Evolutionary conservation across 2,329 filamentous ascomycete genomes (phyloP).

Genomic region (Trichophyton rubrum): DNA sequence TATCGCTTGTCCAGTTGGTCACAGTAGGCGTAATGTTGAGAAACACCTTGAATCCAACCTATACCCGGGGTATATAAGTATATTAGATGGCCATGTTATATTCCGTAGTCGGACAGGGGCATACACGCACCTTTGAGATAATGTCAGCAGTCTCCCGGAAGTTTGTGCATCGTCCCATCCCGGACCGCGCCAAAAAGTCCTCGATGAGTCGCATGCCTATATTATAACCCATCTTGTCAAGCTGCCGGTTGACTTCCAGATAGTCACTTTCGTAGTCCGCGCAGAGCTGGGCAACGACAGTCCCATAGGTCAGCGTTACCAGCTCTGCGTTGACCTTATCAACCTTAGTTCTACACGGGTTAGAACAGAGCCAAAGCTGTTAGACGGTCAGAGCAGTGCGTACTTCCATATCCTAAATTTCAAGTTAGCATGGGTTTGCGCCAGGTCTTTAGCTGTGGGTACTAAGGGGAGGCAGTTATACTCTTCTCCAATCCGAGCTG

Average conservation of each 20-base stretch:
- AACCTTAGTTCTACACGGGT: conserved; percentile 60
- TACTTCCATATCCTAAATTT: conserved; percentile 76
- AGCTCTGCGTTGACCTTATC: conserved; percentile 98
- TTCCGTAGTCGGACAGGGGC: not conserved
- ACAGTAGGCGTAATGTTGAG: conserved; percentile 89
- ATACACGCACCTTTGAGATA: conserved; percentile 54
- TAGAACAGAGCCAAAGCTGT: conserved; percentile 8
- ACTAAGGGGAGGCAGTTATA: conserved; percentile 33
- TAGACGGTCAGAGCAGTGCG: conserved; percentile 33
- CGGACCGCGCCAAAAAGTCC: conserved; percentile 93
- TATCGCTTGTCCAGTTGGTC: conserved; percentile 91
- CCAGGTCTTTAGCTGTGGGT: not conserved
- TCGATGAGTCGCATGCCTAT: conserved; percentile 93
- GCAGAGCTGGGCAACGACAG: conserved; percentile 90
- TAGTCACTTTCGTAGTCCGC: conserved; percentile 95
- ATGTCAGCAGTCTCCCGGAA: conserved; percentile 95
- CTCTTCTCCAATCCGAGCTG: conserved; percentile 62
- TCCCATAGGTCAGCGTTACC: conserved; percentile 93
- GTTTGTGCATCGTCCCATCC: conserved; percentile 76
- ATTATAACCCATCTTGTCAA: conserved; percentile 99
- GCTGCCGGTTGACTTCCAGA: conserved; percentile 86
- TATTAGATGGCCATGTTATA: not conserved
- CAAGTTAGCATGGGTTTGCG: not conserved
- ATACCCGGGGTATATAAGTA: not conserved
- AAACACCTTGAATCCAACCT: conserved; percentile 99